A percentile compares a stretch with the other conserved stretches of the same genome.
Conservation (phyloP, 768 basidiomycete species). For the Cubamyces sp. region DNA sequence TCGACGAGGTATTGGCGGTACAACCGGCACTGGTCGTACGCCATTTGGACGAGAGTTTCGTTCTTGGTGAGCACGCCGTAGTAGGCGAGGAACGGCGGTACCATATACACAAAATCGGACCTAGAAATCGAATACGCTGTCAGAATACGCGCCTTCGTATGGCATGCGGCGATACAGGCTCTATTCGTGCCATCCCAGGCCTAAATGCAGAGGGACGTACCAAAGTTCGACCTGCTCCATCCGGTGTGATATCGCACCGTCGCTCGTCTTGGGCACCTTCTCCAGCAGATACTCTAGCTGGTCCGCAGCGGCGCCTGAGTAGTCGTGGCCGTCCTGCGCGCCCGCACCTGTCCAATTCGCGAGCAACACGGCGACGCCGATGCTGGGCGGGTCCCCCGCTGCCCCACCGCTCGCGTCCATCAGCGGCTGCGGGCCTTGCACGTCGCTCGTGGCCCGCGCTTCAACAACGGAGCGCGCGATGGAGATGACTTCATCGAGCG, state of each 20-base stretch:
- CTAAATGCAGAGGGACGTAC: conserved; percentile 40
- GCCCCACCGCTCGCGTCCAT: conserved; percentile 55
- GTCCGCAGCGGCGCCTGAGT: conserved; percentile 62
- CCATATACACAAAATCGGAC: conserved; percentile 86
- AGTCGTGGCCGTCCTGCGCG: conserved; percentile 50
- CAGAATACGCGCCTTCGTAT: neutral
- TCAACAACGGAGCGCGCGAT: conserved; percentile 57
- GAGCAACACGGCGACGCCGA: conserved; percentile 71
- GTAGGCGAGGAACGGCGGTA: conserved; percentile 85
- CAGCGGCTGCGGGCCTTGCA: conserved; percentile 60
- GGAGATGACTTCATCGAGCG: conserved; percentile 57
- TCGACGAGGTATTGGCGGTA: conserved; percentile 73
- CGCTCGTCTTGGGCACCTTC: conserved; percentile 59
- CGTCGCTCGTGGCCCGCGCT: conserved; percentile 46
- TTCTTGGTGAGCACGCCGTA: conserved; percentile 71
- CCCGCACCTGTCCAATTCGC: conserved; percentile 57
- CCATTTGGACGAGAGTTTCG: conserved; percentile 58
- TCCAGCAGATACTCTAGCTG: conserved; percentile 68
- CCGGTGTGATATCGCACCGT: conserved; percentile 86
- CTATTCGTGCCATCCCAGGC: neutral
- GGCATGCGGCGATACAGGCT: neutral
- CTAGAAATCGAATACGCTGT: conserved; percentile 39
- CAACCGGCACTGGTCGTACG: conserved; percentile 60
- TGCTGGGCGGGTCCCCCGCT: conserved; percentile 77
- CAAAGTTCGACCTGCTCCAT: conserved; percentile 71